Percentiles rank a stretch among this genome's conserved stretches.
These are phyloP conservation scores for Psophocarpus tetragonolobus DNA, from an alignment of 306 rosid species.

Conservation along the genomic window DNA sequence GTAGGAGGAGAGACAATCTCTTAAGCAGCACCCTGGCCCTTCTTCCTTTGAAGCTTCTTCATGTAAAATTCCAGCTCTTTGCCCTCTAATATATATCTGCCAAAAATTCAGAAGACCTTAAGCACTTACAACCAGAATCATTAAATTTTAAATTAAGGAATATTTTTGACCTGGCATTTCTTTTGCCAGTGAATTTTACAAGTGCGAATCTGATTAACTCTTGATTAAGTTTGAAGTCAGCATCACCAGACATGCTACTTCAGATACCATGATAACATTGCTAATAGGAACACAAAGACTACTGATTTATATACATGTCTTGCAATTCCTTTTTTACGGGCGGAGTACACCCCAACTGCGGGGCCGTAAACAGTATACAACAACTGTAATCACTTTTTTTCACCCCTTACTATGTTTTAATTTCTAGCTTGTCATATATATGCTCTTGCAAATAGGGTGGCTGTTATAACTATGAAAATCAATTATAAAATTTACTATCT, in stretches of 20 bases:
- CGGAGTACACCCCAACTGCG: no score
- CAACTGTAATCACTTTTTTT: no score
- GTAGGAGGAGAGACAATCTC: not conserved
- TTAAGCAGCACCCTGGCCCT: conserved; percentile 63
- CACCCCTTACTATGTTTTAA: not conserved
- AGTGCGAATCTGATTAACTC: not conserved
- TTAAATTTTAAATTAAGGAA: not conserved
- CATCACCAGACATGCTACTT: not conserved
- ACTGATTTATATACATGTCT: not conserved
- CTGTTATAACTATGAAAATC: not conserved
- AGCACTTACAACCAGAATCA: not conserved
- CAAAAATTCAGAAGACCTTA: not conserved
- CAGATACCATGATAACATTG: not conserved
- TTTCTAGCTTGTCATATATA: not conserved
- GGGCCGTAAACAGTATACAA: no score
- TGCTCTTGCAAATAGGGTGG: not conserved
- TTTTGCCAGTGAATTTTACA: not conserved
- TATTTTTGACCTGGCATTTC: not conserved
- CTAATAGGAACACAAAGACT: not conserved
- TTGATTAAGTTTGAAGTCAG: not conserved
- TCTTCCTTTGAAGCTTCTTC: conserved; percentile 77
- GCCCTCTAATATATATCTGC: conserved; percentile 74
- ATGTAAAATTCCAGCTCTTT: conserved; percentile 74
- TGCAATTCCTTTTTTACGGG: not conserved
- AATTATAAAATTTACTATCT: not conserved